Base-by-base conservation (phyloP, 164 flowering plant species). In the Pachysandra terminalis region DNA sequence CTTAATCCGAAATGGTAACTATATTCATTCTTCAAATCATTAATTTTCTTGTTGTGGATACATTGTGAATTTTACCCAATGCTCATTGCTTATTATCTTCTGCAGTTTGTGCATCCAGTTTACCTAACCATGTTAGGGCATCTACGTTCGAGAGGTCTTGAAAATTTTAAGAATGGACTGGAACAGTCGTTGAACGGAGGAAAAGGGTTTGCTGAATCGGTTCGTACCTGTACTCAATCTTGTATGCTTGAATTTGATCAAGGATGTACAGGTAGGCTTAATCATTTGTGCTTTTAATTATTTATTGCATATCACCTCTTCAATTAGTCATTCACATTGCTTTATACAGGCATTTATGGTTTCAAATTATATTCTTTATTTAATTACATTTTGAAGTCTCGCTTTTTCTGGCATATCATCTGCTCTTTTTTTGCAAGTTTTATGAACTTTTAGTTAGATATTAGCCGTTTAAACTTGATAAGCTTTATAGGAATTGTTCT, bases 121-220 rank as follows among this genome's bases (percentile, higher is more conserved):
- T 84, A 79, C 73, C 48, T 59, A 10, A 61, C 81, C 55, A 65
- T 85, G 82, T 72, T 89, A 78, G 87, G 85, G 6, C 91, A 86
- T 74, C 68, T 83, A 45, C 84, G 87, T 26, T 68, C 76, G 49
- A 76, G 55, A 65, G 64, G 81, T n/a, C 80, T 82, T 17, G 79
- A 80, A 25, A 73, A 66, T 55, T 89, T 89, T 64, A 86, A 80
- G 72, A 62, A 68, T 23, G 27, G 66, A 71, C 71, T 89, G 37
- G 90, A 83, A 24, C 65, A 81, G 26, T 64, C 68, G 17, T 56
- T 86, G 9, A 70, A 59, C 16, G 71, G 64, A 41, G 89, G 90
- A 60, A 77, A 84, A 75, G 83, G 78, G 26, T 89, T 89, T 81
- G 83, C 95, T 74, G 78, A 76, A 49, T 72, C 91, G 69, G 90